Evolutionary conservation across 345 rosid species (phyloP), one percentile per base, ranked within the genome.

Genomic region (Dipteronia dyeriana): DNA sequence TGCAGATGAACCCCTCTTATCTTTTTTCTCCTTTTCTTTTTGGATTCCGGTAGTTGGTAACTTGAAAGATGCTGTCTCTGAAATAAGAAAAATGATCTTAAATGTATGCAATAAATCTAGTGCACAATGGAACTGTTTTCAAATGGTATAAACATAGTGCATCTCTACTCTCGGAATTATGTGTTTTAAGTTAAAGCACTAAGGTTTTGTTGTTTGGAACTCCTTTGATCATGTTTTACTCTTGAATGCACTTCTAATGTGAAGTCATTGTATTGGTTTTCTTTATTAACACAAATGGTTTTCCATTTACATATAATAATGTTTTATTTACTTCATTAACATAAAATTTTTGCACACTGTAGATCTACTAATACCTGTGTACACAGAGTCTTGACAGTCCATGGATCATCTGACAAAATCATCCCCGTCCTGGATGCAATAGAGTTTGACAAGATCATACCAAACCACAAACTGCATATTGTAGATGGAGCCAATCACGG

Each of bases 351-450:
- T 45, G 45, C 71, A 39, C 1, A 54, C 57, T 22, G 47, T 0
- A 5, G 41, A 51, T 25, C 0, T 41, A 41, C 45, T 41, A 41
- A 41, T 4, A 9, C 39, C 4, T 68, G 77, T 73, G 20, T 54
- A 57, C 75, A 45, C 84, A 90, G 97, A 82, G 91, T 92, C 31
- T 70, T 91, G 88, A 92, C 97, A 29, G 87, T 94, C 73, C 98
- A 94, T 64, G 98, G 97, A 82, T 79, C 91, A 23, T 83, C 56
- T 31, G 96, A 94, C 22, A 78, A 86, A 75, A 25, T 80, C 51
- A 89, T 94, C 62, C 90, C 92, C 0, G 82, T 85, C 54, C 89
- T 83, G 81, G 95, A 94, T 83, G 97, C 98, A 0, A 49, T 63
- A 17, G 87, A 91, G 75, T 91, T 94, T 75, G 90, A 85, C 3